Percentiles rank a stretch among this genome's conserved stretches.
Evolutionary conservation across 176 grass and related monocot genomes (phyloP).

Genomic region (Avena eriantha): DNA sequence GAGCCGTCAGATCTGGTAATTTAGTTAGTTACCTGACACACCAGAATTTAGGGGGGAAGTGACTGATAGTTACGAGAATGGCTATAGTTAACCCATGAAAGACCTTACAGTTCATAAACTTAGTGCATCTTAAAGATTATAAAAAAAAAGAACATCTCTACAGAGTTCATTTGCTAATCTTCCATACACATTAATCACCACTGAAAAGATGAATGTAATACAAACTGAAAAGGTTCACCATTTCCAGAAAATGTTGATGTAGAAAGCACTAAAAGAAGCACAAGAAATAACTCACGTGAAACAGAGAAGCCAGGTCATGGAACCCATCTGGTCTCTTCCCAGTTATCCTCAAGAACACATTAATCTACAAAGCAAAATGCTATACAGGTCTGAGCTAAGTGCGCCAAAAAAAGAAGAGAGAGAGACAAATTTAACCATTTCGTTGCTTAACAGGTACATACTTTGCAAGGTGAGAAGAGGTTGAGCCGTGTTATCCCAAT

Average conservation of each 20-base stretch:
- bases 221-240: not conserved
- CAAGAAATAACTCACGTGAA: slow-evolving; percentile 74
- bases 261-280: slow-evolving; percentile 9
- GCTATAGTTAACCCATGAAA: not conserved
- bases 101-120: not conserved
- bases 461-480: slow-evolving; percentile 98
- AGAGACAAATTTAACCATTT: not conserved
- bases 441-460: slow-evolving; percentile 21
- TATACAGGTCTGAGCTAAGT: not conserved
- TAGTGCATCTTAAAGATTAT: not conserved
- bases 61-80: not conserved
- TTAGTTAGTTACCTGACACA: not conserved
- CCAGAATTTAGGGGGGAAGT: not conserved
- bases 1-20: not conserved
- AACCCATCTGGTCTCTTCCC: slow-evolving; percentile 86
- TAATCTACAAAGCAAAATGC: slow-evolving; percentile 59
- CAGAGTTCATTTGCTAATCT: not conserved
- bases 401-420: not conserved
- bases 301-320: slow-evolving; percentile 96
- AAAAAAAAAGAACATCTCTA: not conserved
- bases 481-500: slow-evolving; percentile 78
- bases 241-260: not conserved
- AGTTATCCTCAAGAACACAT: slow-evolving; percentile 96
- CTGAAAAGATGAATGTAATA: not conserved
- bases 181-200: not conserved